Percentiles rank a stretch among this genome's conserved stretches.
Evolutionary conservation across 1,284 basidiomycete species (phyloP).

Genomic region (Ceratobasidium sp.): DNA sequence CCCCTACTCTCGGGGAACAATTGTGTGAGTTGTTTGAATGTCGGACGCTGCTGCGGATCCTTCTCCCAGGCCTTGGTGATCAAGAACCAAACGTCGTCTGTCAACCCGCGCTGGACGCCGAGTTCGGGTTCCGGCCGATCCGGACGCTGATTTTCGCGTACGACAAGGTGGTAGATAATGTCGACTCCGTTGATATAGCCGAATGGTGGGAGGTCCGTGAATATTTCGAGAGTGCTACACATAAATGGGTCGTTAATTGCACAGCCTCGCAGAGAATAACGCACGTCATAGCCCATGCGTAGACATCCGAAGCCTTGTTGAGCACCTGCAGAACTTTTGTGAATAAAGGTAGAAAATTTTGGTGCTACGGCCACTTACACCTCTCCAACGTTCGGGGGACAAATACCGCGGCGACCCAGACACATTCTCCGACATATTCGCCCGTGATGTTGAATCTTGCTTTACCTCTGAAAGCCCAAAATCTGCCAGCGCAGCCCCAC

Average conservation of each 20-base stretch:
- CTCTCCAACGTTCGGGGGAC: slow-evolving; percentile 48
- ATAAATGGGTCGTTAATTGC: neutral
- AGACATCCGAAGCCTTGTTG: slow-evolving; percentile 60
- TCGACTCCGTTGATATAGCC: slow-evolving; percentile 39
- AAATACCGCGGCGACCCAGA: slow-evolving; percentile 33
- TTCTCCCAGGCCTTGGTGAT: slow-evolving; percentile 40
- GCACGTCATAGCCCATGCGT: slow-evolving; percentile 65
- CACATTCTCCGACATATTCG: slow-evolving; percentile 28
- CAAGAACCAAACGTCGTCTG: slow-evolving; percentile 45
- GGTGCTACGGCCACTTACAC: slow-evolving; percentile 59
- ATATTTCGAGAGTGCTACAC: slow-evolving; percentile 30
- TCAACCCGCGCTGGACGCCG: slow-evolving; percentile 27
- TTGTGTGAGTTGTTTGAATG: slow-evolving; percentile 34
- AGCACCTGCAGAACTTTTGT: slow-evolving; percentile 52
- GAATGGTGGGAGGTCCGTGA: slow-evolving; percentile 38
- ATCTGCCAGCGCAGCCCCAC: slow-evolving; percentile 65
- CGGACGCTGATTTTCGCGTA: slow-evolving; percentile 47
- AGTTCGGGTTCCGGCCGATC: slow-evolving; percentile 45
- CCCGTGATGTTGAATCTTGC: slow-evolving; percentile 10
- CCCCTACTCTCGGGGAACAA: slow-evolving; percentile 17
- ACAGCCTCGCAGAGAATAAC: neutral
- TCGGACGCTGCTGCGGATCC: slow-evolving; percentile 42
- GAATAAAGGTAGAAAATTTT: slow-evolving; percentile 53
- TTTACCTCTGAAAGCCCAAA: slow-evolving; percentile 66
- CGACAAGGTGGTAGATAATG: slow-evolving; percentile 47